Percentiles rank a stretch among this genome's conserved stretches.
These are phyloP conservation scores for Medicago truncatula DNA, from an alignment of 306 rosid genomes.

Conservation along the genomic window DNA sequence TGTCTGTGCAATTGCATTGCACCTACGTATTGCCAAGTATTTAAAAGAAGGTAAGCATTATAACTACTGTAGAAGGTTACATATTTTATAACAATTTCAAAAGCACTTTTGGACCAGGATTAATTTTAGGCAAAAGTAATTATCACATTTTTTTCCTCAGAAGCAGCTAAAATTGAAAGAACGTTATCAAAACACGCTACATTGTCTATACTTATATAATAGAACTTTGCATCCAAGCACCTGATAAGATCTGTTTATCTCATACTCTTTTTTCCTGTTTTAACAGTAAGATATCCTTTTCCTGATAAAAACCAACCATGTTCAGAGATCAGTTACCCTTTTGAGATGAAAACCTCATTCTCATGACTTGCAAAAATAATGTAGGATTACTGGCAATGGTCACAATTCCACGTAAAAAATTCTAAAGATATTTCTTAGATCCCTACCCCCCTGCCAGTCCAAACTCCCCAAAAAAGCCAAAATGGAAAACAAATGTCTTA, in stretches of 20 bases:
- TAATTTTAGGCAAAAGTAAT: conserved; percentile 5
- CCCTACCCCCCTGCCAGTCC: not conserved
- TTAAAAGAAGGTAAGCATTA: conserved; percentile 20
- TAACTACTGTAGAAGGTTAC: conserved; percentile 1
- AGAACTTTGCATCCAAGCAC: conserved; percentile 21
- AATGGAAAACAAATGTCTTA: conserved; percentile 14
- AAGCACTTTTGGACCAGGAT: not conserved
- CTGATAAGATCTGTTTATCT: not conserved
- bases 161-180: not conserved
- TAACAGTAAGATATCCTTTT: conserved; percentile 8
- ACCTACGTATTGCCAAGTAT: not conserved
- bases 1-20: not conserved
- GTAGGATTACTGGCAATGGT: conserved; percentile 11
- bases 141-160: not conserved
- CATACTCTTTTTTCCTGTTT: conserved; percentile 2
- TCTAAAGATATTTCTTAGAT: conserved; percentile 4
- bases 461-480: conserved; percentile 16
- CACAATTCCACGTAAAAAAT: not conserved
- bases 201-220: not conserved
- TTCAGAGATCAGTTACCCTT: conserved; percentile 18
- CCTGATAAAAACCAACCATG: not conserved
- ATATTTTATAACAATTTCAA: conserved; percentile 20
- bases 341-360: conserved; percentile 15
- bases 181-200: conserved; percentile 7
- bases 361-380: conserved; percentile 10